Evolutionary conservation across 2,329 filamentous ascomycete genomes (phyloP).

Genomic region (Lecanicillium sp.): DNA sequence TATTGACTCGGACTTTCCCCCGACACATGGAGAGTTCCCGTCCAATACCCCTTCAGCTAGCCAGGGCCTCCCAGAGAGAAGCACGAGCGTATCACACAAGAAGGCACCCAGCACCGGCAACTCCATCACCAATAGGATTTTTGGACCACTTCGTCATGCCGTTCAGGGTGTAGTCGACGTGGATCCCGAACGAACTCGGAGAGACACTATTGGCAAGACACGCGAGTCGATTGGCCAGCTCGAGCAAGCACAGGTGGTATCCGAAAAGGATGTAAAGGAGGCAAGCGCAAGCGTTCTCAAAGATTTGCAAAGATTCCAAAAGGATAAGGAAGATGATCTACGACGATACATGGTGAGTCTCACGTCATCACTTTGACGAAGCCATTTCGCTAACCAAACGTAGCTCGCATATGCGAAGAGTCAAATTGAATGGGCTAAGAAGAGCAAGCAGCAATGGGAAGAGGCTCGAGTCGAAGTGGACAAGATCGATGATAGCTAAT

Average conservation of each 20-base stretch:
- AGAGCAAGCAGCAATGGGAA: slow-evolving; percentile 84
- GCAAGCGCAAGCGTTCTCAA: slow-evolving; percentile 82
- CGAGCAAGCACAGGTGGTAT: slow-evolving; percentile 82
- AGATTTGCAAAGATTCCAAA: slow-evolving; percentile 87
- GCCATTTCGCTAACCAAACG: slow-evolving; percentile 17
- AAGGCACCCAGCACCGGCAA: slow-evolving; percentile 72
- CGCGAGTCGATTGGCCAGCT: slow-evolving; percentile 78
- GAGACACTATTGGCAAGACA: slow-evolving; percentile 94
- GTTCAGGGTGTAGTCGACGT: slow-evolving; percentile 95
- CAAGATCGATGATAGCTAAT: slow-evolving; percentile 65
- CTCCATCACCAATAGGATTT: slow-evolving; percentile 89
- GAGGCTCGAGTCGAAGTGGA: slow-evolving; percentile 81
- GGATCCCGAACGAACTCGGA: slow-evolving; percentile 84
- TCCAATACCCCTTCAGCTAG: slow-evolving; percentile 63
- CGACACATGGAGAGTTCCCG: slow-evolving; percentile 66
- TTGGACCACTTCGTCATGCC: slow-evolving; percentile 89
- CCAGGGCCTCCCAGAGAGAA: slow-evolving; percentile 58
- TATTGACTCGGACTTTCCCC: slow-evolving; percentile 93
- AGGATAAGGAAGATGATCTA: slow-evolving; percentile 91
- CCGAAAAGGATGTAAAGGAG: slow-evolving; percentile 87
- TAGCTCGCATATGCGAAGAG: slow-evolving; percentile 88
- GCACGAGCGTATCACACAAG: slow-evolving; percentile 50
- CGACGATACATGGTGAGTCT: slow-evolving; percentile 85
- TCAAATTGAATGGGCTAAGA: slow-evolving; percentile 90
- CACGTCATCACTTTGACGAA: not conserved